Base-by-base conservation (phyloP, 768 basidiomycete genomes). In the Russula earlei region DNA sequence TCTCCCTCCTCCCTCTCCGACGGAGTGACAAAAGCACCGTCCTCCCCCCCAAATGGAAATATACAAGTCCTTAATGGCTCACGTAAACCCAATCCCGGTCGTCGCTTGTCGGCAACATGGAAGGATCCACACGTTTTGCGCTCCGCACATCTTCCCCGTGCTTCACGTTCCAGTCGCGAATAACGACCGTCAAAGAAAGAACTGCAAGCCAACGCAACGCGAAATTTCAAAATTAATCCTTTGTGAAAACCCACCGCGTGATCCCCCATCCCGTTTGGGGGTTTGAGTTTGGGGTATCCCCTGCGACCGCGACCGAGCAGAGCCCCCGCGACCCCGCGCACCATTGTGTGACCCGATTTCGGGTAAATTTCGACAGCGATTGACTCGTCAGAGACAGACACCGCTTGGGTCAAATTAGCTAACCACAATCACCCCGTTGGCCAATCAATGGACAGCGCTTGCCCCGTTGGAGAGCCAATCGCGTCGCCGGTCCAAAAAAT, bases 341-440 rank as follows among this genome's bases (percentile, higher is more conserved):
- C 25, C 50, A 56, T 52, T 53, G 51, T 43, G 33, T 17, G 56
- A 58, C 25, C 57, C 57, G 52, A 58, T 58, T 58, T 58, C 52
- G 57, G 47, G 41, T 58, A 58, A 54, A 44, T 37, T 43, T 25
- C 41, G 27, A 36, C 11, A 22, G 38, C 19, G 43, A 46, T 41
- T 54, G 31, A 27, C 37, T 43, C 22, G 45, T 4, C 36, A 20
- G 44, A 45, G 55, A 25, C 24, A 47, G 41, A 54, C 57, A 38
- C 34, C 49, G 46, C 52, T 42, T 47, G 33, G 20, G n/a, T 31
- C 27, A 48, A 29, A 57, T 57, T 57, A 57, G 56, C 51, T 57
- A 57, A 57, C 52, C 40, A 19, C 34, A 14, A 29, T n/a, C 15
- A 25, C 40, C 5, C 17, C 27, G 11, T 22, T 5, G 34, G 27